Evolutionary conservation across 2,329 filamentous ascomycete species (phyloP), one percentile per base, ranked within the genome.

Genomic region (Sclerotinia nivalis): DNA sequence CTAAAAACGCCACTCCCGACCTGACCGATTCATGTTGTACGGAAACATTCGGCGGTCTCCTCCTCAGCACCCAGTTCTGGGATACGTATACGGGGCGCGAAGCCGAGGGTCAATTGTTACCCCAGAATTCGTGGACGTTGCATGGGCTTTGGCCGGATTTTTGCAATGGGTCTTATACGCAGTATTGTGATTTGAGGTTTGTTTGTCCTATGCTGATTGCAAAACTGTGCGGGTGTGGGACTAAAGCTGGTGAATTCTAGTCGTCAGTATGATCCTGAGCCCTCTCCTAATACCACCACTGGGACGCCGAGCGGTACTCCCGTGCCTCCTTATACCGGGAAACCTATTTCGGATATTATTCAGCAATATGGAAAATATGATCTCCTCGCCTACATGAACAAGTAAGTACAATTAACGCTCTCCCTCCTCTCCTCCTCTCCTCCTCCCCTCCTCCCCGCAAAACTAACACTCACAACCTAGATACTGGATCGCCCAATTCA

Each of bases 51-150:
- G 88, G 88, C 40, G 88, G 88, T 5, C 81, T 91, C 7, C 76
- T 90, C 45, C 81, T 91, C 3, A 81, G 81, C 69, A 91, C 88
- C 0, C 88, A 90, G 73, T 89, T 87, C 78, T 91, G 89, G 89
- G 81, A 84, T 74, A 87, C 86, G 0, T 88, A 88, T 76, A 90
- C 89, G 0, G 88, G 88, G 3, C 81, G 83, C 45, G 88, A 90
- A 76, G 76, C 78, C 18, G 68, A 84, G 69, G 86, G 86, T 13
- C 88, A 91, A 76, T 76, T 87, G 31, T 82, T 89, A 10, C 88
- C 89, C 1, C 77, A 80, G 58, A 79, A 87, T 56, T 81, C 82
- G 4, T 91, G 86, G 85, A 86, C 84, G 0, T 80, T 90, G 15
- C 74, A 77, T 70, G 75, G 73, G n/a, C 70, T 77, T 3, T 77